These are phyloP conservation scores for Fusarium longipes DNA, from an alignment of 2,329 filamentous ascomycete genomes.

Conservation along the genomic window DNA sequence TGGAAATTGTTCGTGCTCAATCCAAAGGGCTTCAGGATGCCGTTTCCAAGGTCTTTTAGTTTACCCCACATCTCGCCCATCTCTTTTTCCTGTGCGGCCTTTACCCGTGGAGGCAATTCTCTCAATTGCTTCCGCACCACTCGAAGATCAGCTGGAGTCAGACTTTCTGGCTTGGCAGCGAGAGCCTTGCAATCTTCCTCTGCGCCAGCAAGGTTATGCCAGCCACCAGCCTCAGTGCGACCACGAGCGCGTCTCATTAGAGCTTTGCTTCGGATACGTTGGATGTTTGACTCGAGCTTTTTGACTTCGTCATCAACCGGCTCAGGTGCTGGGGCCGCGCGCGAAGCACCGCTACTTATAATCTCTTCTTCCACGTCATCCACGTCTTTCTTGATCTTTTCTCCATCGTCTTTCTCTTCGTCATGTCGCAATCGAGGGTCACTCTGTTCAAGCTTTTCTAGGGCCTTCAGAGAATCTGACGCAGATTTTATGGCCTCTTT, in stretches of 20 bases:
- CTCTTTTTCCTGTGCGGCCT: conserved; percentile 85
- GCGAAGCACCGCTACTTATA: conserved; percentile 67
- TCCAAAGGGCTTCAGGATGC: conserved; percentile 91
- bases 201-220: conserved; percentile 82
- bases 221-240: conserved; percentile 76
- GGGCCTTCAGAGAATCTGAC: conserved; percentile 74
- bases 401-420: conserved; percentile 57
- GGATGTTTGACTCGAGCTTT: conserved; percentile 67
- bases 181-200: conserved; percentile 82
- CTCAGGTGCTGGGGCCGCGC: conserved; percentile 56
- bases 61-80: conserved; percentile 98
- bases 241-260: conserved; percentile 83
- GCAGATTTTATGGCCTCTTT: conserved; percentile 82
- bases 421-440: conserved; percentile 48
- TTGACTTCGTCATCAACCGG: conserved; percentile 33
- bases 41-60: conserved; percentile 91
- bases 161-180: conserved; percentile 58
- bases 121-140: conserved; percentile 75
- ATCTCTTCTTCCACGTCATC: conserved; percentile 67
- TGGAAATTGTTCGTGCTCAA: conserved; percentile 95
- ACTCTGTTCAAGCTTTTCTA: conserved; percentile 69
- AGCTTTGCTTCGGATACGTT: conserved; percentile 83
- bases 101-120: conserved; percentile 73
- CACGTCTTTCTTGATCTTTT: conserved; percentile 52
- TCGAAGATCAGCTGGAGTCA: conserved; percentile 73